Base-by-base conservation (phyloP, 2,329 filamentous ascomycete genomes). In the Mariannaea elegans region DNA sequence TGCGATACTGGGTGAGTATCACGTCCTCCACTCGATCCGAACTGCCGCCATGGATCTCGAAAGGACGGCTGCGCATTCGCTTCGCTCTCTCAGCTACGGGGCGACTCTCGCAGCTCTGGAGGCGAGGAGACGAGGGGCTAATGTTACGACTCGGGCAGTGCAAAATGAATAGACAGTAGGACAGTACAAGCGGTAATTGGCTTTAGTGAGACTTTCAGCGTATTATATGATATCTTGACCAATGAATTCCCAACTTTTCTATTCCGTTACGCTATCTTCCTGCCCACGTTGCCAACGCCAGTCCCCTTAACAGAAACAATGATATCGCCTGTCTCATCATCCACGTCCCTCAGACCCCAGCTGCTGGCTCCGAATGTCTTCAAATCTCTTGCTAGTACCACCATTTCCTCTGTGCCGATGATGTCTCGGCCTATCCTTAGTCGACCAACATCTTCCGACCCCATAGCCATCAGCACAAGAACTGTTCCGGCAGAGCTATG, bases 391-490 rank as follows among this genome's bases (percentile, higher is more conserved):
- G 92, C 94, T 53, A 97, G 79, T 48, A 88, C 87, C 56, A 99
- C 85, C 52, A 93, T 82, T 60, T 92, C 90, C 73, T 97, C 92
- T 3, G 89, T 90, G 0, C 88, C 94, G 44, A 98, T 78, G 1
- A 97, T 87, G 45, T 94, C 91, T 69, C 87, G 89, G 29, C 94
- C 93, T 59, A 99, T 74, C 63, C 92, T 87, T 66, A 99, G 76
- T 59, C 95, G 86, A 4, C 95, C 95, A 13, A 99, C 93, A 76
- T 99, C 95, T 74, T 98, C 95, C 1, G 91, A 92, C 0, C 95
- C 95, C 95, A 99, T 98, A 31, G 94, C 93, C 95, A 99, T 99
- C 63, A 99, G 81, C 16, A 89, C 91, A 52, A 99, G 77, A 65
- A 97, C 84, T 0, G 90, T 94, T 3, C 87, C 82, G 5, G 89